These are phyloP conservation scores for Eleusine indica DNA, from an alignment of 176 grass and related monocot genomes.

Conservation along the genomic window DNA sequence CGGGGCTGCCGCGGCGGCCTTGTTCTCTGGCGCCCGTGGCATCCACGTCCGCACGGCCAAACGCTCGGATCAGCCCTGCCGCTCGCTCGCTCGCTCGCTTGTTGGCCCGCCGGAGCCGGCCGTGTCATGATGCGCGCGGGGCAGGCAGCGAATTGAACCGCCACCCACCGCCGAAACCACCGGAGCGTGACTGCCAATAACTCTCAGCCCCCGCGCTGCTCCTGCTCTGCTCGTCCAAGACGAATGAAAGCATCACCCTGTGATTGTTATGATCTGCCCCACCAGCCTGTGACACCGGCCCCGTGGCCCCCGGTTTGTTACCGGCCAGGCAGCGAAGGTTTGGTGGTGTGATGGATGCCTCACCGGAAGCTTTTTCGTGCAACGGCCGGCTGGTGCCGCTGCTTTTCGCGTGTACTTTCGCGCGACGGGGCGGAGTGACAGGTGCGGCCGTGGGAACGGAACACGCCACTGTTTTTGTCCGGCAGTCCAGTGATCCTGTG, in stretches of 20 bases:
- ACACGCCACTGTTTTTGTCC: not conserved
- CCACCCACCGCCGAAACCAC: not conserved
- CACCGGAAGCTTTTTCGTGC: slow-evolving; percentile 7
- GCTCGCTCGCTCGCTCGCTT: not conserved
- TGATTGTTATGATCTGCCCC: not conserved
- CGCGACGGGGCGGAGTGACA: not conserved
- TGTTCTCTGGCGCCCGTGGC: slow-evolving; percentile 11
- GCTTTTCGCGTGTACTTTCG: not conserved
- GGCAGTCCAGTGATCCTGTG: not conserved
- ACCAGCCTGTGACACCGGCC: no score
- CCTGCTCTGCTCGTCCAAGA: not conserved
- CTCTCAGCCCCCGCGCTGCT: no score
- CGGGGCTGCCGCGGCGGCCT: no score
- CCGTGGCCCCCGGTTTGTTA: not conserved
- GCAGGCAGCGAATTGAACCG: not conserved
- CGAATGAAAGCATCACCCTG: not conserved
- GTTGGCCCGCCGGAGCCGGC: not conserved
- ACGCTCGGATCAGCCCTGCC: not conserved
- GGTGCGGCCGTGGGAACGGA: not conserved
- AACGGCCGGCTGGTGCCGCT: slow-evolving; percentile 17
- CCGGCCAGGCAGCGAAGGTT: not conserved
- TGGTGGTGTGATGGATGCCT: not conserved
- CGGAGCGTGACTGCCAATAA: not conserved
- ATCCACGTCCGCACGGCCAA: slow-evolving; percentile 20
- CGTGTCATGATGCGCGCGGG: not conserved